Evolutionary conservation across 305 asterid species (phyloP).

Genomic region (Ruellia speciosa): DNA sequence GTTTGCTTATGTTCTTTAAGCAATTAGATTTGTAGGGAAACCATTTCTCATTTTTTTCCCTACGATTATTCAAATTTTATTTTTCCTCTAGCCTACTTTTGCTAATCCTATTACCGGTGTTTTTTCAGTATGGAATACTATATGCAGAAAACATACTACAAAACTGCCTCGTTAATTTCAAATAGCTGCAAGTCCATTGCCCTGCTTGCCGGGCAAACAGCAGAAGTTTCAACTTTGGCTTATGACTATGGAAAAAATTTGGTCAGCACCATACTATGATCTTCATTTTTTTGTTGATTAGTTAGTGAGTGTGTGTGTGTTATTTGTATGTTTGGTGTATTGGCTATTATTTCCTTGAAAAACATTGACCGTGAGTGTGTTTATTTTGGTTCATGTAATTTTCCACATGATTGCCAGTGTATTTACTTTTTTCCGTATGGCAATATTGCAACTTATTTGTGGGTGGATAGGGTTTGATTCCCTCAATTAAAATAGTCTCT

Average conservation of each 20-base stretch:
- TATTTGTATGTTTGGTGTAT: background rate
- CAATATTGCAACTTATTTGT: background rate
- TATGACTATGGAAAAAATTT: constrained; percentile 89
- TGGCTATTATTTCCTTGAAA: background rate
- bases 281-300: background rate
- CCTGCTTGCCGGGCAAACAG: constrained; percentile 82
- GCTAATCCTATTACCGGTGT: constrained; percentile 9
- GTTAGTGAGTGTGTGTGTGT: background rate
- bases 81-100: constrained; percentile 5
- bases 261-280: constrained; percentile 36
- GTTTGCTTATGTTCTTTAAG: background rate
- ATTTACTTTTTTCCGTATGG: no score
- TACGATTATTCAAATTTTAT: background rate
- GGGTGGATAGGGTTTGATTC: no score
- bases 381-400: no score
- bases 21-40: background rate
- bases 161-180: constrained; percentile 92
- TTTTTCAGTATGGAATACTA: constrained; percentile 92
- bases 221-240: constrained; percentile 82
- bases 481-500: background rate
- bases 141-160: constrained; percentile 93
- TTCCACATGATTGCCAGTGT: no score
- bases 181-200: constrained; percentile 92
- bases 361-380: no score
- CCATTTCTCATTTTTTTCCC: background rate